A percentile compares a stretch with the other conserved stretches of the same genome.
These are phyloP conservation scores for Mycena vulgaris DNA, from an alignment of 768 basidiomycete genomes.

Conservation along the genomic window DNA sequence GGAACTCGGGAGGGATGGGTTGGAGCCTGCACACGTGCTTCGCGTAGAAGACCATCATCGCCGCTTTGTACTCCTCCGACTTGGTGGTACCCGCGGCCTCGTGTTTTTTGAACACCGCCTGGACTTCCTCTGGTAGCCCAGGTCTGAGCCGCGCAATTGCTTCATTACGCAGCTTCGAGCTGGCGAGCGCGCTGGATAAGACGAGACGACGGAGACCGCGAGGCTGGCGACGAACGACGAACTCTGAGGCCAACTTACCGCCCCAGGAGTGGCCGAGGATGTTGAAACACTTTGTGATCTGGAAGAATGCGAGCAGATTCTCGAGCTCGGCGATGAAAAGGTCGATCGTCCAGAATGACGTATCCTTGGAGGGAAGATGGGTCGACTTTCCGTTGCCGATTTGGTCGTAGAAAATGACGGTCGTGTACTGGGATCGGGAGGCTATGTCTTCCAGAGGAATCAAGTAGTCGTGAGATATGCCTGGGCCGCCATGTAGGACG, in stretches of 20 bases:
- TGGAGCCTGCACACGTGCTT: slow-evolving; percentile 60
- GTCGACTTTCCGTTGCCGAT: slow-evolving; percentile 68
- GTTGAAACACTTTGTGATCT: neutral
- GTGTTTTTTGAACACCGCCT: slow-evolving; percentile 58
- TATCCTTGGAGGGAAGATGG: slow-evolving; percentile 60
- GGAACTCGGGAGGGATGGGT: slow-evolving; percentile 61
- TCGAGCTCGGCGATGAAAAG: slow-evolving; percentile 48
- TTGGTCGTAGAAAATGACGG: slow-evolving; percentile 72
- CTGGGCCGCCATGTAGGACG: slow-evolving; percentile 67
- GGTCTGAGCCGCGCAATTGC: slow-evolving; percentile 47
- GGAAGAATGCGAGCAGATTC: slow-evolving; percentile 17
- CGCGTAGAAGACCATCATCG: slow-evolving; percentile 58
- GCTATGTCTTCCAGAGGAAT: slow-evolving; percentile 57
- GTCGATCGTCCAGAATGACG: slow-evolving; percentile 63
- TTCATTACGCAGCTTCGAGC: slow-evolving; percentile 53
- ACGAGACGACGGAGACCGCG: slow-evolving; percentile 47
- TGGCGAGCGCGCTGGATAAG: slow-evolving; percentile 55
- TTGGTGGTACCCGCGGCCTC: slow-evolving; percentile 62
- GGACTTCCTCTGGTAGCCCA: slow-evolving; percentile 58
- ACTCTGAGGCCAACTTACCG: slow-evolving; percentile 57
- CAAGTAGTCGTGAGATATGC: slow-evolving; percentile 62
- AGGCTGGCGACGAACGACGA: slow-evolving; percentile 39
- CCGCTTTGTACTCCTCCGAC: slow-evolving; percentile 61
- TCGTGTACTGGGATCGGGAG: slow-evolving; percentile 46
- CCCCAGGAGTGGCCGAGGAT: slow-evolving; percentile 37